Evolutionary conservation across 2,329 filamentous ascomycete genomes (phyloP).

Genomic region (Xylariaceae sp.): DNA sequence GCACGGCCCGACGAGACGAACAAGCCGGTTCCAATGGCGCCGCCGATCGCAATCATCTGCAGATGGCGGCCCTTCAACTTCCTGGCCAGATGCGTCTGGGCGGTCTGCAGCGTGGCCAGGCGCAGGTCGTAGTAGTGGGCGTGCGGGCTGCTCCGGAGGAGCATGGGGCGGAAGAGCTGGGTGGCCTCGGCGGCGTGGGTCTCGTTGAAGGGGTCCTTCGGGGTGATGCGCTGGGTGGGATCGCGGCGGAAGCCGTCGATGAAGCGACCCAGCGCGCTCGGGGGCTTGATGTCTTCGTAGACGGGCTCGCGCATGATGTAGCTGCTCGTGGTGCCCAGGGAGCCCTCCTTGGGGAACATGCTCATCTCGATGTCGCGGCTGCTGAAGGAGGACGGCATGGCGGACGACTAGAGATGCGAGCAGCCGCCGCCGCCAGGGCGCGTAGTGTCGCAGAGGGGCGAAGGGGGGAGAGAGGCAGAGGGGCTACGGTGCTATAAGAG

Average conservation of each 20-base stretch:
- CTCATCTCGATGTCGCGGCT: conserved; percentile 49
- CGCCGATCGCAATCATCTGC: conserved; percentile 97
- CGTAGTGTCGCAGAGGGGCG: conserved; percentile 12
- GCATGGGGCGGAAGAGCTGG: conserved; percentile 27
- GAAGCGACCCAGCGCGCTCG: conserved; percentile 41
- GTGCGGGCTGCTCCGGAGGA: conserved; percentile 28
- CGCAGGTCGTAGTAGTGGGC: conserved; percentile 53
- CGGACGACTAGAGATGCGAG: conserved; percentile 23
- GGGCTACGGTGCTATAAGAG: too few relatives aligned
- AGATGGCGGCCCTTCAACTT: conserved; percentile 79
- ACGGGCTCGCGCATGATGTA: conserved; percentile 50
- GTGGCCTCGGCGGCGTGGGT: conserved; percentile 31
- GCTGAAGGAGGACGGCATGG: conserved; percentile 35
- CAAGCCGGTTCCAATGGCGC: conserved; percentile 81
- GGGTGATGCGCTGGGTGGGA: conserved; percentile 46
- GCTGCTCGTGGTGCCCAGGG: conserved; percentile 46
- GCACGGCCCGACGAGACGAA: conserved; percentile 80
- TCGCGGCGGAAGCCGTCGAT: conserved; percentile 63
- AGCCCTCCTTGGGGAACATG: conserved; percentile 57
- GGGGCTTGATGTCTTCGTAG: conserved; percentile 38
- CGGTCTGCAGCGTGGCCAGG: conserved; percentile 65
- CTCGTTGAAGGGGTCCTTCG: conserved; percentile 39
- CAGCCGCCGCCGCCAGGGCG: conserved; percentile 23
- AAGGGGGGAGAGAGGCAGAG: not conserved
- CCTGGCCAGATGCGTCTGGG: conserved; percentile 68